These are phyloP conservation scores for Boletus sp. DNA, from an alignment of 768 basidiomycete species.

Conservation along the genomic window DNA sequence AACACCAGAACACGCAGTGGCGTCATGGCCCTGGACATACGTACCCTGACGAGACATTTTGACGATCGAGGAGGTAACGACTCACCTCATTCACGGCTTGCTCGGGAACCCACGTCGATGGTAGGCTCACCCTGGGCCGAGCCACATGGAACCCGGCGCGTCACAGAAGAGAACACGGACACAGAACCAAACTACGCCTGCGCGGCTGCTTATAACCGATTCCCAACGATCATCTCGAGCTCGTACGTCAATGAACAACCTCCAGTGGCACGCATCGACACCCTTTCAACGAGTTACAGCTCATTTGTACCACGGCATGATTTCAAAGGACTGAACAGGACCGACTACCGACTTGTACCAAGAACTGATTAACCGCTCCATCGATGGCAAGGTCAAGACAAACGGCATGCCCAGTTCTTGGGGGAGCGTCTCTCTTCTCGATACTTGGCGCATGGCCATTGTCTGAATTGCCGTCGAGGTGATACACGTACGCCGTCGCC, in stretches of 20 bases:
- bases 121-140: neutral
- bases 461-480: slow-evolving; percentile 24
- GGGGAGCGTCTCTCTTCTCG: slow-evolving; percentile 49
- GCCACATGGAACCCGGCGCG: neutral
- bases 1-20: slow-evolving; percentile 22
- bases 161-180: neutral
- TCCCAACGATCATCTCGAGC: neutral
- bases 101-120: slow-evolving; percentile 4
- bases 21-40: slow-evolving; percentile 17
- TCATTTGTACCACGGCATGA: neutral
- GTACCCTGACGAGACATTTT: slow-evolving; percentile 2
- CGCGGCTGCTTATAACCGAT: neutral
- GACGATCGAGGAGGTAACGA: slow-evolving; percentile 13
- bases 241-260: slow-evolving; percentile 1
- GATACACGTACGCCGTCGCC: slow-evolving; percentile 24
- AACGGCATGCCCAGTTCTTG: slow-evolving; percentile 74
- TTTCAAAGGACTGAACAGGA: neutral
- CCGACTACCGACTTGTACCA: slow-evolving; percentile 38
- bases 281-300: neutral
- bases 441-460: slow-evolving; percentile 22
- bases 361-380: slow-evolving; percentile 69
- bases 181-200: neutral
- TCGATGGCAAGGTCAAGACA: slow-evolving; percentile 41
- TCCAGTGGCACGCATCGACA: neutral
- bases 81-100: slow-evolving; percentile 18